Conservation (phyloP, 2,329 filamentous ascomycete genomes). For the Cryphonectria nitschkei region DNA sequence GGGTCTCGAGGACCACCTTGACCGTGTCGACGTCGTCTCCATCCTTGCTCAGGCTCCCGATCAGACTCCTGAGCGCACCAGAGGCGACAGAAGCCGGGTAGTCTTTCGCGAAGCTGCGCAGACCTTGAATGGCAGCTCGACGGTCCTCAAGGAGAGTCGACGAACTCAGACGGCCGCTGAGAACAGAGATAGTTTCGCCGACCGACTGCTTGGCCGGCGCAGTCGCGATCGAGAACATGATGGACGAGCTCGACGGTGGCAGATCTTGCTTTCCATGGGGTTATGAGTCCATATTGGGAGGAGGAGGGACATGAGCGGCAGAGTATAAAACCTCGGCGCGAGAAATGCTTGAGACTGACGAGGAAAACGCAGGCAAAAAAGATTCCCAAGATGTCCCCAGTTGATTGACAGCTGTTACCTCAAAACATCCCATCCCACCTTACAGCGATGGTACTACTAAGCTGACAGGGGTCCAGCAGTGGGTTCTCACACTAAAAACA, state of each 20-base stretch:
- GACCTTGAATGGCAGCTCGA: conserved; percentile 86
- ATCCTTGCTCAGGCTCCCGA: conserved; percentile 83
- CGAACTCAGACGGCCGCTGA: conserved; percentile 84
- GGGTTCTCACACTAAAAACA: conserved; percentile 6
- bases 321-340: conserved; percentile 1
- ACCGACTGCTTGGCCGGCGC: conserved; percentile 96
- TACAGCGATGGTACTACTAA: conserved; percentile 8
- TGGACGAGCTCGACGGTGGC: conserved; percentile 28
- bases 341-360: conserved; percentile 2
- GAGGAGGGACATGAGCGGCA: not conserved
- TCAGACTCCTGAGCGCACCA: conserved; percentile 85
- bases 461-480: conserved; percentile 10
- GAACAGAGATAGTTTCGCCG: conserved; percentile 87
- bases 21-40: conserved; percentile 94
- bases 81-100: conserved; percentile 96
- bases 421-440: conserved; percentile 13
- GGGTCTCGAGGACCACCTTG: conserved; percentile 91
- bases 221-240: conserved; percentile 67
- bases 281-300: conserved; percentile 9
- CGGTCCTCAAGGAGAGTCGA: conserved; percentile 94
- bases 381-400: not conserved
- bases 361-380: conserved; percentile 5
- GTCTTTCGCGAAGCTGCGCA: conserved; percentile 94
- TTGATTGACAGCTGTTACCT: conserved; percentile 19
- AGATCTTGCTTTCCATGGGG: conserved; percentile 24